A percentile compares a stretch with the other conserved stretches of the same genome.
phyloP scores from a whole-genome alignment of 768 basidiomycete species.

The Boletus subcaerulescens region DNA sequence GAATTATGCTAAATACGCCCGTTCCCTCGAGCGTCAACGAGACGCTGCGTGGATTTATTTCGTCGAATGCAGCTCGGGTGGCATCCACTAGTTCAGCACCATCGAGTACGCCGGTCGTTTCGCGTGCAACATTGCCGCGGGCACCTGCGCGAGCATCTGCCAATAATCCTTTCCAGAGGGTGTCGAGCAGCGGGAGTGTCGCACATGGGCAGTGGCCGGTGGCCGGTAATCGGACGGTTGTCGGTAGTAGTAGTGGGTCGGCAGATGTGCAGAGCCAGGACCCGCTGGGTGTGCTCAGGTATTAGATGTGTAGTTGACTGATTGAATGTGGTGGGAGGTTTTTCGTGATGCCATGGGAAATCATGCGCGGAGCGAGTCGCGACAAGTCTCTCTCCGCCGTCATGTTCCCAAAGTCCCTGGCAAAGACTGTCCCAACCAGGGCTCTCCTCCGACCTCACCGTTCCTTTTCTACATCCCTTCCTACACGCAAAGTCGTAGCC shows the following conservation, averaged over 20 bases:
- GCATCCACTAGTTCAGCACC: conserved; percentile 14
- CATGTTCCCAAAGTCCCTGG: conserved; percentile 69
- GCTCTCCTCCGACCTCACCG: conserved; percentile 49
- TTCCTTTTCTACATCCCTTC: conserved; percentile 64
- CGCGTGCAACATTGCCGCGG: conserved; percentile 18
- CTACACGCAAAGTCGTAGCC: conserved; percentile 58
- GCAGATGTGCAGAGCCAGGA: conserved; percentile 19
- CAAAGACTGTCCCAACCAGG: conserved; percentile 32
- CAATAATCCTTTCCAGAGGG: conserved; percentile 32
- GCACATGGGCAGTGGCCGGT: conserved; percentile 4
- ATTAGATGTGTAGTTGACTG: conserved; percentile 1
- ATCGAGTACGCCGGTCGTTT: conserved; percentile 1
- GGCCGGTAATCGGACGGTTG: neutral
- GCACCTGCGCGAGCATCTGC: conserved; percentile 23
- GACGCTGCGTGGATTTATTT: conserved; percentile 17
- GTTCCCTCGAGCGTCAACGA: conserved; percentile 21
- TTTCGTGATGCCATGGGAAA: conserved; percentile 16
- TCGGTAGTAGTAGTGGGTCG: conserved; percentile 1
- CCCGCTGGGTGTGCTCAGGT: conserved; percentile 30
- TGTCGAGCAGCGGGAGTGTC: conserved; percentile 6
- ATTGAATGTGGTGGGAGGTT: too few relatives aligned
- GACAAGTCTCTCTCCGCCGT: conserved; percentile 13
- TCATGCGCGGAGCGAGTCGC: conserved; percentile 16
- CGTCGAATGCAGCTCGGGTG: conserved; percentile 13
- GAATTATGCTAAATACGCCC: conserved; percentile 9